Base-by-base conservation (phyloP, 352 stramenopile species). In the Saprolegnia parasitica region DNA sequence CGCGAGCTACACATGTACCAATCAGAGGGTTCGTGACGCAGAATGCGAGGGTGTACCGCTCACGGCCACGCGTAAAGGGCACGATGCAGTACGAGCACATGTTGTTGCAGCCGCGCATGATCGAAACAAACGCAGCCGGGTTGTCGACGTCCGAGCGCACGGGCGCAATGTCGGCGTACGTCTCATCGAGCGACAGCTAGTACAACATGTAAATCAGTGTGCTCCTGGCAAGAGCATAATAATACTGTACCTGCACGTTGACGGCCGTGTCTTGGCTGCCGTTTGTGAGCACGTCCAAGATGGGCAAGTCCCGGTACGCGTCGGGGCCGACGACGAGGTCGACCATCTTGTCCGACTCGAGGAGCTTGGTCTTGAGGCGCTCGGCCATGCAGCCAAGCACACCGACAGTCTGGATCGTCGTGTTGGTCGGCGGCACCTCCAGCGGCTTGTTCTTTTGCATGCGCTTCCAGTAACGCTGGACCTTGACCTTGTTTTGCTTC, bases 1-100 rank as follows among this genome's bases (percentile, higher is more conserved):
- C 86, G 86, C 67, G 84, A 64, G 5, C 63, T 71, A 54, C 3
- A n/a, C 54, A n/a, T n/a, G n/a, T n/a, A n/a, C 13, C 26, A 20
- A 21, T 16, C 2, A 21, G 54, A 21, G 8, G 13, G 8, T 60
- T 3, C 13, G 26, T 1, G 20, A 60, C 26, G 35, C 32, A 54
- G 42, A 18, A 0, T 67, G 24, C 16, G 24, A 23, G 60, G 23
- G 26, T 9, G 5, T 63, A 92, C 55, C 97, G 88, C 79, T 99
- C 97, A 62, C 97, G 83, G 1, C 98, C 98, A 42, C 97, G 83
- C 15, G 97, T 99, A 78, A 99, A 99, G 0, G 98, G 98, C 66
- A 99, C 98, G 64, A 99, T 98, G 81, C 98, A 99, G 83, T 99
- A 99, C 18, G 88, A 98, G 80, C 97, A 99, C 89, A 99, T 99